Base-by-base conservation (phyloP, 2,329 filamentous ascomycete genomes). In the Herpotrichia juniperi region DNA sequence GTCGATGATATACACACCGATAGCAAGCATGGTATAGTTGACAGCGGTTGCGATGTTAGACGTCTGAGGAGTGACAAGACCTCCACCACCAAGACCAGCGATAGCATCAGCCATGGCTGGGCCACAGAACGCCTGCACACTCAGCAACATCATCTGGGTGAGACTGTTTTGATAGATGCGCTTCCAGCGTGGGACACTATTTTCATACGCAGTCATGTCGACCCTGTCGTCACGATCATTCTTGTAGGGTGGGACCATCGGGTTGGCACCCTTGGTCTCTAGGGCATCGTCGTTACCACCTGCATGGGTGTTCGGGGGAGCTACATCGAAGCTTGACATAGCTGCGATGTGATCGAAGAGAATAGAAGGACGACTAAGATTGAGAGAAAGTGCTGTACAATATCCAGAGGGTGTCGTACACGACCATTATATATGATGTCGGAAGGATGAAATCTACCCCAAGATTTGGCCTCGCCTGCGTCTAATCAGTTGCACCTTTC, bases 111-210 rank as follows among this genome's bases (percentile, higher is more conserved):
- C 64, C 65, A 68, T 68, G 2, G 65, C 65, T 43, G 65, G 65
- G 42, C 65, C 65, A 32, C 63, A 67, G 47, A 79, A 79, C 0
- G 76, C 76, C 56, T 80, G 78, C 9, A 79, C 62, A 34, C 77
- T 79, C 10, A 80, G 60, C 4, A 79, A 66, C 59, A 80, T 62
- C 78, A 80, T 80, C 62, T 80, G 77, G 4, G 77, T 80, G 57
- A 80, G 68, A 56, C 77, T 79, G 56, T 80, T 75, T 54, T 77
- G 75, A 66, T 75, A 76, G 4, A 79, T 56, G 3, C 76, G 71
- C 54, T 77, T 78, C 78, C 78, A 80, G 4, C 66, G 52, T 1
- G 78, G 78, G 1, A 67, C 65, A 1, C 50, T 63, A 7, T 59
- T 53, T 12, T 55, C 58, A 47, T 70, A 70, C 28, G 64, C 63